phyloP scores from a whole-genome alignment of 768 basidiomycete genomes.

The Polyporus arcularius region DNA sequence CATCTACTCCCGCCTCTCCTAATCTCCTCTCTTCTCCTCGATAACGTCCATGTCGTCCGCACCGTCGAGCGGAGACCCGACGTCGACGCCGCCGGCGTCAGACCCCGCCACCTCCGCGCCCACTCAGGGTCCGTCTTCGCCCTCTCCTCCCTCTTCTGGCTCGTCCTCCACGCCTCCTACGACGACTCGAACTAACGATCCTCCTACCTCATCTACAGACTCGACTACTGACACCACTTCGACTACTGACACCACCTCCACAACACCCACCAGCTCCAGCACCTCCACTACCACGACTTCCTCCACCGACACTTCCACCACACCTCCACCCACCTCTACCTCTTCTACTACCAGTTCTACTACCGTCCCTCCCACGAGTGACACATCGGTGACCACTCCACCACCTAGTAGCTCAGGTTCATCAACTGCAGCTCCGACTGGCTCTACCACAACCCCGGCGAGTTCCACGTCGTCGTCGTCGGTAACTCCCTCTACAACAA shows the following conservation, averaged over 20 bases:
- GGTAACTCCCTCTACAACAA: neutral
- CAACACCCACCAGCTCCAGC: conserved; percentile 6
- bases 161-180: neutral
- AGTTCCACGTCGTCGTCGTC: conserved; percentile 7
- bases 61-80: neutral
- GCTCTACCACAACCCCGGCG: neutral
- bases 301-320: conserved; percentile 1
- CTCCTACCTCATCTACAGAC: neutral
- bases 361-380: neutral
- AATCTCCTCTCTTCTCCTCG: neutral
- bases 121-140: conserved; percentile 7
- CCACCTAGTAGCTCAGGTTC: neutral
- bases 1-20: neutral
- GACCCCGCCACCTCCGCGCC: conserved; percentile 4
- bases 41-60: conserved; percentile 17
- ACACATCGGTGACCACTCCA: neutral
- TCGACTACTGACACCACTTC: conserved; percentile 9
- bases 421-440: neutral
- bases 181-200: neutral
- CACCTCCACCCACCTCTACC: conserved; percentile 7
- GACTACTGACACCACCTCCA: conserved; percentile 5
- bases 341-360: neutral
- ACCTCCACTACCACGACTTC: conserved; percentile 14
- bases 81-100: neutral
- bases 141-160: conserved; percentile 5